Evolutionary conservation across 2,329 filamentous ascomycete genomes (phyloP), one percentile per base, ranked within the genome.

Genomic region (Phialophora tarda): DNA sequence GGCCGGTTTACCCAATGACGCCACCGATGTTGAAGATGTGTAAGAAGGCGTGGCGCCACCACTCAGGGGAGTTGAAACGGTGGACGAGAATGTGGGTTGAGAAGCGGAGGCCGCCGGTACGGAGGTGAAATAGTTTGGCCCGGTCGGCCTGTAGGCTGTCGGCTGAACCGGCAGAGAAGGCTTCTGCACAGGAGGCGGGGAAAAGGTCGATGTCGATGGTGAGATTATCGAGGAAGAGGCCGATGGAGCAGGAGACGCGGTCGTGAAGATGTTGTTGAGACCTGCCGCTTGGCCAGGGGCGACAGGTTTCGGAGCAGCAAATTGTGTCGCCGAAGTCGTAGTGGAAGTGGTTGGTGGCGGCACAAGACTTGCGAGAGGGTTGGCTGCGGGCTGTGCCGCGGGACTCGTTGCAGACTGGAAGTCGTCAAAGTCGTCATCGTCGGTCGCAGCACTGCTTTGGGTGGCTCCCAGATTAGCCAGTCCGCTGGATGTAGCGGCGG

Each of bases 61-160:
- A 14, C 69, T 68, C 72, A 71, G 62, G 68, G 68, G 51, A 59
- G 68, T 63, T 3, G 69, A 57, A 38, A 56, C 81, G 8, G 53
- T 62, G 26, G 68, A 58, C 79, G 65, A 34, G 75, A 77, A 6
- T 72, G 70, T 4, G 70, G 65, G 63, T 38, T 69, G 66, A 17
- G 64, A 24, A 23, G 51, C 53, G 14, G 59, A 34, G 21, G 64
- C 58, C 50, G 72, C 48, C 67, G 71, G 57, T 24, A 98, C 89
- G 0, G 92, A 95, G 61, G 92, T 93, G 79, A 94, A 99, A 82
- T 99, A 99, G 81, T 99, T 99, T 60, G 95, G 95, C 24, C 90
- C 89, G 1, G 89, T 79, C 1, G 91, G 86, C 79, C 96, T 73
- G 80, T 89, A 96, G 56, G 61, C 66, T 0, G 85, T 78, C 8